Percentiles rank a stretch among this genome's conserved stretches.
Evolutionary conservation across 1,284 basidiomycete species (phyloP).

Genomic region (Cutaneotrichosporon cutaneum): DNA sequence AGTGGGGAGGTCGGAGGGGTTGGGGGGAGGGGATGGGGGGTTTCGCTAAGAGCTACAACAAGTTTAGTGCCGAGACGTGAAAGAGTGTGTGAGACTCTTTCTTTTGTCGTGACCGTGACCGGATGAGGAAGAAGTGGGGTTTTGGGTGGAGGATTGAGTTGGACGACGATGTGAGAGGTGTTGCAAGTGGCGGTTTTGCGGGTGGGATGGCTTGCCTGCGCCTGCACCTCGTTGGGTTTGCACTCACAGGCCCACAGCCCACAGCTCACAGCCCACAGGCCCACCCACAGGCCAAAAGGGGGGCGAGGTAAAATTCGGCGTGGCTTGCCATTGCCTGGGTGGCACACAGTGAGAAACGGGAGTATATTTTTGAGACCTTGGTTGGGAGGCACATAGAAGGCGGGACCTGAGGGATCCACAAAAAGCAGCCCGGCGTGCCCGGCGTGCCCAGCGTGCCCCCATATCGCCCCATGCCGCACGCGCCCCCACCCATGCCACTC

Average conservation of each 20-base stretch:
- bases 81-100: constrained; percentile 4
- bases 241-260: too few relatives aligned
- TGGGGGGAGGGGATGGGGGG: not conserved
- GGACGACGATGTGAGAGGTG: too few relatives aligned
- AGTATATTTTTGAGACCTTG: not conserved
- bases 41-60: constrained; percentile 21
- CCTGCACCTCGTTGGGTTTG: too few relatives aligned
- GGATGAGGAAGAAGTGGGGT: not conserved
- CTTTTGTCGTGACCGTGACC: constrained; percentile 5
- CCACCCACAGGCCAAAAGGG: not conserved
- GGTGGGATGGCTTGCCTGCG: not conserved
- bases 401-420: too few relatives aligned
- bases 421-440: too few relatives aligned
- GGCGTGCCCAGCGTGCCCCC: too few relatives aligned
- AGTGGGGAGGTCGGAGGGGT: not conserved
- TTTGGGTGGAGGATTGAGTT: not conserved
- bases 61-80: constrained; percentile 5
- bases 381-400: too few relatives aligned
- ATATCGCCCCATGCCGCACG: too few relatives aligned
- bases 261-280: too few relatives aligned
- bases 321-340: not conserved
- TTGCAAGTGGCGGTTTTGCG: not conserved
- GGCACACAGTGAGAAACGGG: not conserved
- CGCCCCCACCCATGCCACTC: too few relatives aligned
- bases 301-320: not conserved